Conservation (phyloP, 352 stramenopile genomes). For the Globisporangium takayamanum region DNA sequence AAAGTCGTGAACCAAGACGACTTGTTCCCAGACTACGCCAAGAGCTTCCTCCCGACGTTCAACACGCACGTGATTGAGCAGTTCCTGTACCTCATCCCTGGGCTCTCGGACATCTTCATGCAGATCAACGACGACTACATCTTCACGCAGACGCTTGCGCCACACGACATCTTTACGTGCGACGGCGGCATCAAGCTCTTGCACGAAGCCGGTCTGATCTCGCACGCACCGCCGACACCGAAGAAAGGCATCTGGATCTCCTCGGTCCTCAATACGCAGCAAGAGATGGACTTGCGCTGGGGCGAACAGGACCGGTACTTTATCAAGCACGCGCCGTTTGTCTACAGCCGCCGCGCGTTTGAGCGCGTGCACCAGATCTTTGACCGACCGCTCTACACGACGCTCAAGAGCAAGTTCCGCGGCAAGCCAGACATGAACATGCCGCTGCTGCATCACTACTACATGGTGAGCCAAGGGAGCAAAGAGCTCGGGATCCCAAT, state of each 20-base stretch:
- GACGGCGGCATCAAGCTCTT: constrained; percentile 79
- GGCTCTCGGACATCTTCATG: constrained; percentile 86
- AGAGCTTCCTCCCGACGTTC: constrained; percentile 75
- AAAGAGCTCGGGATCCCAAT: constrained; percentile 77
- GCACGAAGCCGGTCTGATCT: constrained; percentile 72
- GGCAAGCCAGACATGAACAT: constrained; percentile 87
- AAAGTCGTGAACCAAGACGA: constrained; percentile 87
- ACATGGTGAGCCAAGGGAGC: constrained; percentile 79
- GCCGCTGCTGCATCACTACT: constrained; percentile 82
- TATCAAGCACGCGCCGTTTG: constrained; percentile 86
- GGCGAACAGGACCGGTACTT: constrained; percentile 74
- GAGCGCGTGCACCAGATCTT: constrained; percentile 86
- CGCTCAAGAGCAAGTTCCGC: constrained; percentile 82
- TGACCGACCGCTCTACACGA: constrained; percentile 73
- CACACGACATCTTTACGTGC: constrained; percentile 85
- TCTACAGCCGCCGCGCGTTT: constrained; percentile 83
- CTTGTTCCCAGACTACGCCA: constrained; percentile 77
- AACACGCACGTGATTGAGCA: constrained; percentile 89
- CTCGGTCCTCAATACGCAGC: constrained; percentile 84
- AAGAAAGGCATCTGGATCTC: constrained; percentile 88
- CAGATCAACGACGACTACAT: constrained; percentile 89
- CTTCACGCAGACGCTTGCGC: constrained; percentile 74
- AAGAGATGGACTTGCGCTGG: constrained; percentile 83
- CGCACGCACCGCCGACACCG: constrained; percentile 54
- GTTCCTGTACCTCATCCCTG: constrained; percentile 83